phyloP scores from a whole-genome alignment of 257 asterid species.

The Thymus quinquecostatus region DNA sequence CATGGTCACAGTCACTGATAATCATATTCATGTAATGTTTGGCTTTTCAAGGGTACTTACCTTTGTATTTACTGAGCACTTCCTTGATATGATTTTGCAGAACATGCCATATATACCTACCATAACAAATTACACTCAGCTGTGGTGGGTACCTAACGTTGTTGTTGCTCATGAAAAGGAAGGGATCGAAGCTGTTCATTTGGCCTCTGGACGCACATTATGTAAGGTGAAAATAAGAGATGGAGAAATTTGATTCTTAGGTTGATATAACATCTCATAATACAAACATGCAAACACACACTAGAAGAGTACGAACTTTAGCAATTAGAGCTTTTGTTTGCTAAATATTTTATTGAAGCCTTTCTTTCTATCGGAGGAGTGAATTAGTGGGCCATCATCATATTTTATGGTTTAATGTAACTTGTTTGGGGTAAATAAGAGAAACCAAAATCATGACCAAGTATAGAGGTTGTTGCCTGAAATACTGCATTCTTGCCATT shows the following conservation, averaged over 20 bases:
- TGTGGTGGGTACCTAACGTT: conserved; percentile 99
- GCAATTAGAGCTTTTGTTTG: conserved; percentile 26
- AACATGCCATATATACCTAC: conserved; percentile 78
- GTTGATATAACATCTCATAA: conserved; percentile 18
- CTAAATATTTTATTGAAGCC: conserved; percentile 15
- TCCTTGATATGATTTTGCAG: conserved; percentile 53
- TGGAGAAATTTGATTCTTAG: conserved; percentile 21
- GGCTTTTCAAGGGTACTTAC: conserved; percentile 11
- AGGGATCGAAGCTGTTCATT: conserved; percentile 97
- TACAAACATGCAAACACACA: background rate
- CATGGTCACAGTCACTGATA: conserved; percentile 5
- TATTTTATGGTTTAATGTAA: conserved; percentile 11
- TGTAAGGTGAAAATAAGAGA: conserved; percentile 70
- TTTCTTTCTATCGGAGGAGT: conserved; percentile 16
- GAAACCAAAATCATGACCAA: background rate
- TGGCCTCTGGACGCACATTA: conserved; percentile 94
- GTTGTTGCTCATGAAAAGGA: conserved; percentile 94
- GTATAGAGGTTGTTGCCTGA: conserved; percentile 13
- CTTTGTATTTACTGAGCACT: conserved; percentile 28
- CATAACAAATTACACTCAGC: conserved; percentile 90
- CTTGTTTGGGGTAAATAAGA: conserved; percentile 3
- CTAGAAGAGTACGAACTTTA: background rate
- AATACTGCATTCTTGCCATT: conserved; percentile 2
- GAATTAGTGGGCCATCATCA: conserved; percentile 1
- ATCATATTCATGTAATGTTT: conserved; percentile 7